phyloP scores from a whole-genome alignment of 768 basidiomycete genomes.

The Suillus plorans region DNA sequence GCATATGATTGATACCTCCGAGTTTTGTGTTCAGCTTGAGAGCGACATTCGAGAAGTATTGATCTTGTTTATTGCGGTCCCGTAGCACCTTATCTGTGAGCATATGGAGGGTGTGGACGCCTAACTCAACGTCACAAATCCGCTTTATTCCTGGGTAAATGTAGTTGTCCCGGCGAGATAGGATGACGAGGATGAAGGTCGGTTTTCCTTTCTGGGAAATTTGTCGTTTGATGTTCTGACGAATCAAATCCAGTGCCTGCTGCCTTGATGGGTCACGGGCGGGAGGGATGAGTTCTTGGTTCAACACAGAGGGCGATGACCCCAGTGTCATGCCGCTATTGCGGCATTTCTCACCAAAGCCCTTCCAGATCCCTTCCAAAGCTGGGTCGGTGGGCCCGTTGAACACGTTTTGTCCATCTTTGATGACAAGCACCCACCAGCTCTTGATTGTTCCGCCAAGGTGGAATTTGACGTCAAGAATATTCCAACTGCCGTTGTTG shows the following conservation, averaged over 20 bases:
- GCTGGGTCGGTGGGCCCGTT: conserved; percentile 37
- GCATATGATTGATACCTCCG: conserved; percentile 78
- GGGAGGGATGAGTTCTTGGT: conserved; percentile 20
- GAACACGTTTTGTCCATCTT: conserved; percentile 45
- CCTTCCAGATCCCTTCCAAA: conserved; percentile 45
- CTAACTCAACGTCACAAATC: conserved; percentile 71
- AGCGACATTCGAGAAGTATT: conserved; percentile 81
- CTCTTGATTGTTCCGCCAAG: conserved; percentile 45
- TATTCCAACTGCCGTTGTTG: conserved; percentile 73
- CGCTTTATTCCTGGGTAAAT: conserved; percentile 85
- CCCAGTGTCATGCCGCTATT: conserved; percentile 47
- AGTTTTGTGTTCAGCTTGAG: conserved; percentile 84
- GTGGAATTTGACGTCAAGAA: conserved; percentile 69
- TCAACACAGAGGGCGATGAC: conserved; percentile 35
- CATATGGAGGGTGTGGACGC: conserved; percentile 77
- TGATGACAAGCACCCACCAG: conserved; percentile 70
- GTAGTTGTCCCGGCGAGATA: conserved; percentile 66
- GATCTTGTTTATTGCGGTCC: conserved; percentile 59
- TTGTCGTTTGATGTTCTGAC: conserved; percentile 36
- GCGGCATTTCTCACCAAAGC: conserved; percentile 55
- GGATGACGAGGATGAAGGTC: conserved; percentile 66
- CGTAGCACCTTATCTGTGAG: conserved; percentile 58
- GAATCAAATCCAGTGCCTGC: conserved; percentile 40
- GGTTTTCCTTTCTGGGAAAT: conserved; percentile 40
- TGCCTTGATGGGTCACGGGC: conserved; percentile 36